Percentiles rank a stretch among this genome's conserved stretches.
These are phyloP conservation scores for Leccinellum luteum DNA, from an alignment of 768 basidiomycete genomes.

Conservation along the genomic window DNA sequence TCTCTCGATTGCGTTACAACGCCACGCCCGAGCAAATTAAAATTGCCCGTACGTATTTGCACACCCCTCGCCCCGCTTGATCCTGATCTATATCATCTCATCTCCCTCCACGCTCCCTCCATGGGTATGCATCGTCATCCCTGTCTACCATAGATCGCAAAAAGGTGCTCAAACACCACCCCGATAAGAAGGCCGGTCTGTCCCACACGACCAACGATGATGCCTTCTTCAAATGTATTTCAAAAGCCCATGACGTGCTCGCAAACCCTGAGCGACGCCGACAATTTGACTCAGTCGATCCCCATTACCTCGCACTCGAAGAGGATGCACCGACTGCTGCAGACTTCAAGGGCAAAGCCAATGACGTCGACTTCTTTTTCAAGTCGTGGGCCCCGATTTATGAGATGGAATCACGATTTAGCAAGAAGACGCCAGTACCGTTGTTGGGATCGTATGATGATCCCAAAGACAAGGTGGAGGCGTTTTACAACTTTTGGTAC, in stretches of 20 bases:
- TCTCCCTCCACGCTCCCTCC: not conserved
- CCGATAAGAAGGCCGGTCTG: conserved; percentile 87
- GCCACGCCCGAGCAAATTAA: conserved; percentile 93
- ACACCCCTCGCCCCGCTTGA: conserved; percentile 12
- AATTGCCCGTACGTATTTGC: conserved; percentile 77
- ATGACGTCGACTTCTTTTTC: conserved; percentile 65
- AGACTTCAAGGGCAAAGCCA: conserved; percentile 50
- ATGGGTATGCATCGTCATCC: not conserved
- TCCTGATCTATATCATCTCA: conserved; percentile 4
- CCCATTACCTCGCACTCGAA: conserved; percentile 66
- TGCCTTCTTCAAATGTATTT: conserved; percentile 99
- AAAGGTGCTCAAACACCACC: conserved; percentile 98
- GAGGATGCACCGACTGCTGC: conserved; percentile 70
- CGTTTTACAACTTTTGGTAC: conserved; percentile 99
- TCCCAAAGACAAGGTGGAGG: conserved; percentile 79
- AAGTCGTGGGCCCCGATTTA: conserved; percentile 76
- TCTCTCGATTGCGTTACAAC: conserved; percentile 83
- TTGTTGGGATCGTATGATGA: conserved; percentile 68
- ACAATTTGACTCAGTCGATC: conserved; percentile 97
- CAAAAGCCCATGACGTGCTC: conserved; percentile 96
- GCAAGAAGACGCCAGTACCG: conserved; percentile 80
- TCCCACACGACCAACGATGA: conserved; percentile 91
- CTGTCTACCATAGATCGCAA: conserved; percentile 68
- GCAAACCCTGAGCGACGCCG: conserved; percentile 82
- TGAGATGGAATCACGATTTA: conserved; percentile 91